Conservation (phyloP, 768 basidiomycete species). For the Boletus reticulatus region DNA sequence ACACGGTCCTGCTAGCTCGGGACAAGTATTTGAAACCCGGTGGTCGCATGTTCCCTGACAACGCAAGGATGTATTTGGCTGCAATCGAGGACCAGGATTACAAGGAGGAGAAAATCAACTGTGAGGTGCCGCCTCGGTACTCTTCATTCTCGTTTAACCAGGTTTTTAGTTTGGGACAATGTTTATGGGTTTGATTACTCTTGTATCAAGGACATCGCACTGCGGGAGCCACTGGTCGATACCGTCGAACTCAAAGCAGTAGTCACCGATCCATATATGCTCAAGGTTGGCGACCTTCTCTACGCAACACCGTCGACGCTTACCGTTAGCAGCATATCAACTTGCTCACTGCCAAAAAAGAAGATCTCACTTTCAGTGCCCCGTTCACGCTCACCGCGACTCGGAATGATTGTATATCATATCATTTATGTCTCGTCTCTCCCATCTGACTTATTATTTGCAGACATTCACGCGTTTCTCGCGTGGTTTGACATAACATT, state of each 20-base stretch:
- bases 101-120: constrained; percentile 99
- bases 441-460: not conserved
- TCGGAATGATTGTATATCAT: constrained; percentile 84
- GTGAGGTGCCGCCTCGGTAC: constrained; percentile 38
- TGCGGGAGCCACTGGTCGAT: constrained; percentile 95
- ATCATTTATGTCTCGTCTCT: not conserved
- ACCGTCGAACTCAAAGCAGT: constrained; percentile 98
- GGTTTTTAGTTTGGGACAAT: constrained; percentile 88
- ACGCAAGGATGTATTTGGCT: constrained; percentile 86
- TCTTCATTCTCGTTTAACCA: constrained; percentile 2
- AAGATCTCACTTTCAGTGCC: constrained; percentile 84
- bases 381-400: constrained; percentile 80
- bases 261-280: constrained; percentile 85
- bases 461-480: constrained; percentile 96
- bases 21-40: constrained; percentile 93
- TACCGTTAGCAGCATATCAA: constrained; percentile 69
- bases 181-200: constrained; percentile 99
- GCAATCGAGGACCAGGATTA: constrained; percentile 99
- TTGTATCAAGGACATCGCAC: constrained; percentile 98
- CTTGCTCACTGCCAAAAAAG: constrained; percentile 88
- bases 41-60: constrained; percentile 96
- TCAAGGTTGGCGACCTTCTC: constrained; percentile 60
- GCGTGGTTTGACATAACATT: constrained; percentile 99
- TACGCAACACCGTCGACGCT: not conserved
- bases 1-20: constrained; percentile 93